Conservation (phyloP, 129 eudicot species). For the Gnaphalium uliginosum region DNA sequence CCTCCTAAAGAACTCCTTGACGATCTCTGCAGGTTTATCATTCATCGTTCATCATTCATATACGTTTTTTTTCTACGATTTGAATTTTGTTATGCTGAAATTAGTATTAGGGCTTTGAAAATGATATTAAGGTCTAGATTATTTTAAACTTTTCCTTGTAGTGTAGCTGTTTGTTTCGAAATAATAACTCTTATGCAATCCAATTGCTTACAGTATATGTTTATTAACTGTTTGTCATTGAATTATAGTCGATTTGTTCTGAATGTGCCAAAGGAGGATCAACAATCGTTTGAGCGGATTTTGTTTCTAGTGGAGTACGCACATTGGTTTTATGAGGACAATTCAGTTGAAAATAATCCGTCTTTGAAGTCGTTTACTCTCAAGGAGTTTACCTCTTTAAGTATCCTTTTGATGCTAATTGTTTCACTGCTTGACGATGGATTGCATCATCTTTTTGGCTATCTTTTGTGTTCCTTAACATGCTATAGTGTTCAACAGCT, state of each 20-base stretch:
- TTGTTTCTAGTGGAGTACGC: slow-evolving; percentile 98
- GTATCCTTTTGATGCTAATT: slow-evolving; percentile 63
- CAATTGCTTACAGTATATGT: background rate
- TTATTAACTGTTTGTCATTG: slow-evolving; percentile 20
- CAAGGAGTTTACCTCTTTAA: slow-evolving; percentile 89
- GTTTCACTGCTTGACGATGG: background rate
- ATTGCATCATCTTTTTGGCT: background rate
- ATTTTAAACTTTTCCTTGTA: background rate
- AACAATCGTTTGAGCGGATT: slow-evolving; percentile 95
- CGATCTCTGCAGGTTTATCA: slow-evolving; percentile 94
- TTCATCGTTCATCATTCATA: background rate
- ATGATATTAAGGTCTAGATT: background rate
- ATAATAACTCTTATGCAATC: slow-evolving; percentile 3
- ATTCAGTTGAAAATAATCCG: slow-evolving; percentile 89
- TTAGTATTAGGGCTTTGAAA: slow-evolving; percentile 25
- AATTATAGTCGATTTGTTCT: slow-evolving; percentile 87
- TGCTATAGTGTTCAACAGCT: slow-evolving; percentile 81
- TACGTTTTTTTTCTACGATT: too few relatives aligned
- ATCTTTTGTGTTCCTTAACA: slow-evolving; percentile 53
- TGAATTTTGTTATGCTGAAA: background rate
- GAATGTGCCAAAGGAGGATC: slow-evolving; percentile 97
- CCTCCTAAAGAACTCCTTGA: slow-evolving; percentile 99
- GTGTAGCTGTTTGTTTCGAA: background rate
- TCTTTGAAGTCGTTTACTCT: slow-evolving; percentile 88
- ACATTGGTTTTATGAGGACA: slow-evolving; percentile 98